These are phyloP conservation scores for Penicillium sp. DNA, from an alignment of 2,329 filamentous ascomycete species.

Conservation along the genomic window DNA sequence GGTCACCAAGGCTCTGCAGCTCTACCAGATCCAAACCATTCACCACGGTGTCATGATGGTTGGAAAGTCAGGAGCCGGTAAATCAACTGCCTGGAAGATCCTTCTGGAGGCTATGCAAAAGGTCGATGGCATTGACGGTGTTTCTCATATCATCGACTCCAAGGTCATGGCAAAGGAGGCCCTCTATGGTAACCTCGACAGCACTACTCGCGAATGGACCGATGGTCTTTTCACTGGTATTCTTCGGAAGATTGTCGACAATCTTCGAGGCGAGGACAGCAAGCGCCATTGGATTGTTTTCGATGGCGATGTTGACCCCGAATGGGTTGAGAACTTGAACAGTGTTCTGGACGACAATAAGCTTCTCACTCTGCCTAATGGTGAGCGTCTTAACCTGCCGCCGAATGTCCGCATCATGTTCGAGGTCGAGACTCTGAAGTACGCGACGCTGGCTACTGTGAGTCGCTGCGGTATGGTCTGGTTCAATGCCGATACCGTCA, in stretches of 20 bases:
- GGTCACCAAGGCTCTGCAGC: conserved; percentile 96
- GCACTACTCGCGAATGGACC: conserved; percentile 97
- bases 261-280: conserved; percentile 91
- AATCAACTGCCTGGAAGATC: conserved; percentile 92
- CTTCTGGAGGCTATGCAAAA: conserved; percentile 88
- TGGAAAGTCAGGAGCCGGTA: conserved; percentile 94
- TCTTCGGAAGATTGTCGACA: conserved; percentile 96
- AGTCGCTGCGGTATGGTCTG: conserved; percentile 99
- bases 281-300: conserved; percentile 99
- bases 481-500: conserved; percentile 98
- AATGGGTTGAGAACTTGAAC: conserved; percentile 99
- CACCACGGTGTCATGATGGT: conserved; percentile 99
- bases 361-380: conserved; percentile 92
- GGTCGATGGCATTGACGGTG: conserved; percentile 88
- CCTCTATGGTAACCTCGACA: conserved; percentile 92
- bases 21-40: conserved; percentile 97
- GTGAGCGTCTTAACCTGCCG: conserved; percentile 93
- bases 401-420: conserved; percentile 99
- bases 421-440: conserved; percentile 96
- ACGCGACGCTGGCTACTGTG: conserved; percentile 97
- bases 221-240: conserved; percentile 98
- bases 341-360: conserved; percentile 99
- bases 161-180: conserved; percentile 99
- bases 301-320: conserved; percentile 97
- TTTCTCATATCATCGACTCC: conserved; percentile 96